Base-by-base conservation (phyloP, 2,329 filamentous ascomycete species). In the Colletotrichum orbiculare region DNA sequence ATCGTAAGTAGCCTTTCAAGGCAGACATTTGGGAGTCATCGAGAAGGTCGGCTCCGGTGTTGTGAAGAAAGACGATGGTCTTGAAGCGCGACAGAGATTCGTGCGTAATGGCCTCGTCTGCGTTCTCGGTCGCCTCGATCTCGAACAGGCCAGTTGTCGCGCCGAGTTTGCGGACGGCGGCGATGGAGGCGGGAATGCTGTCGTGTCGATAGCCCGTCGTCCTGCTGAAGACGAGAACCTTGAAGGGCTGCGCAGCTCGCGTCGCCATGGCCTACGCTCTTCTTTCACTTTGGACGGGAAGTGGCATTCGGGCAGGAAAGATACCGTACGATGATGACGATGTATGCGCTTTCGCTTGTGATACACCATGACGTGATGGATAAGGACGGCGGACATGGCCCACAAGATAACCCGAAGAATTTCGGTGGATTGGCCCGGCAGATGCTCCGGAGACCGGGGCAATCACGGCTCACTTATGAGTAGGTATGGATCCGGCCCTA, bases 181-280 rank as follows among this genome's bases (percentile, higher is more conserved):
- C 67, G 52, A 80, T 72, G 52, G 73, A 76, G 8, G 77, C 74
- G 0, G 75, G 73, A 60, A 81, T 81, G 17, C 74, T 80, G 12
- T 69, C 73, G 63, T 81, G 79, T 48, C 79, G 75, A 61, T 76
- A 81, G 5, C 66, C 74, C 0, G 70, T 67, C 6, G 79, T 81
- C 64, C 77, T 78, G 67, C 73, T 77, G 63, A 81, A 79, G 64
- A 79, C 71, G 25, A 81, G 74, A 8, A 81, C 71, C 10, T 68
- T 69, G 56, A 79, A 73, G 11, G 67, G 54, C 8, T 42, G 15
- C 6, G 6, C 6, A 8, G 25, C 0, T 9, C 15, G 1, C 2
- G 13, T 8, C 10, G 12, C 10, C 4, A 5, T 10, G 10, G 42
- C 7, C 48, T 6, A 2, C 11, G 58, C 12, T 53, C 62, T 65